phyloP scores from a whole-genome alignment of 2,329 filamentous ascomycete species.

The Bisporella sp. region DNA sequence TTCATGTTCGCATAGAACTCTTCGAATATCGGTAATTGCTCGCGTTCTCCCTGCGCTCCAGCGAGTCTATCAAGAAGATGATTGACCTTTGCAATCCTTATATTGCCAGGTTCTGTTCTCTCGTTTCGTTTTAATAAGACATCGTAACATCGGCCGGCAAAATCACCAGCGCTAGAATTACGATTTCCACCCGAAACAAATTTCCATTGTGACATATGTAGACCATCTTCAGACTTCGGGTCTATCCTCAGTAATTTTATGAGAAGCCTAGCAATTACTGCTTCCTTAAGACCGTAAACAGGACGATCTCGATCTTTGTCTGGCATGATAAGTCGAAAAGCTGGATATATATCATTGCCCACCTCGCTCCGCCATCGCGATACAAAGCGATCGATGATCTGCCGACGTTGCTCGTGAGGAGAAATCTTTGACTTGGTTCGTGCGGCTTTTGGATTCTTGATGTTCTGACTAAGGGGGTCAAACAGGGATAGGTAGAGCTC shows the following conservation, averaged over 20 bases:
- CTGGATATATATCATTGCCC: slow-evolving; percentile 88
- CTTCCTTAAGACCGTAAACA: slow-evolving; percentile 93
- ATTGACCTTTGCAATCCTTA: slow-evolving; percentile 89
- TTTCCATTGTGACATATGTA: slow-evolving; percentile 86
- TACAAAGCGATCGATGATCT: slow-evolving; percentile 83
- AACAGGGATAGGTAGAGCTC: slow-evolving; percentile 73
- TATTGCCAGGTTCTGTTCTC: slow-evolving; percentile 62
- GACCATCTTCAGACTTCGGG: slow-evolving; percentile 82
- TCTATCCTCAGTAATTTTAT: slow-evolving; percentile 90
- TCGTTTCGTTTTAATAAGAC: slow-evolving; percentile 79
- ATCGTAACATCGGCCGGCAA: slow-evolving; percentile 82
- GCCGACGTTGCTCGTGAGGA: slow-evolving; percentile 70
- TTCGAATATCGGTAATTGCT: slow-evolving; percentile 74
- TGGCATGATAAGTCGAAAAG: slow-evolving; percentile 82
- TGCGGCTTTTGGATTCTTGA: slow-evolving; percentile 54
- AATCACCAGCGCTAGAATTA: slow-evolving; percentile 74
- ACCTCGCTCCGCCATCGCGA: slow-evolving; percentile 80
- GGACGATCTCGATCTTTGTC: slow-evolving; percentile 88
- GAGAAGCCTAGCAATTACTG: slow-evolving; percentile 80
- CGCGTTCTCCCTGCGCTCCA: slow-evolving; percentile 68
- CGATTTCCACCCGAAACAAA: slow-evolving; percentile 63
- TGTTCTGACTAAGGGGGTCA: slow-evolving; percentile 71
- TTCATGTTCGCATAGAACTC: slow-evolving; percentile 90
- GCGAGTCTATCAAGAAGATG: slow-evolving; percentile 74
- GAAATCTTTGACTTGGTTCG: slow-evolving; percentile 51